Conservation (phyloP, 208 protist species). For the Trypanosoma platydactyli region DNA sequence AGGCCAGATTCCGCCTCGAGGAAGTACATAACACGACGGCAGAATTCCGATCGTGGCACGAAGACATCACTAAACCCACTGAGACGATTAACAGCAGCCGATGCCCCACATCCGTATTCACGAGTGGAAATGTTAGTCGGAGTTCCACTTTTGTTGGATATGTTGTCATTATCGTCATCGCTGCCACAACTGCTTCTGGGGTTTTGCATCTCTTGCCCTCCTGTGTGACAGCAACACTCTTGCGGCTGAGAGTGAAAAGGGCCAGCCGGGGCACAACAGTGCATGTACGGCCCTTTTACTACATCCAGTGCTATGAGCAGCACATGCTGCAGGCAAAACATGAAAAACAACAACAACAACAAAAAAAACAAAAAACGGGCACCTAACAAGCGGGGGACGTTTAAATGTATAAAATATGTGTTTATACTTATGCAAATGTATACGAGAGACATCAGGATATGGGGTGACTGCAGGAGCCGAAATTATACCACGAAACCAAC, state of each 20-base stretch:
- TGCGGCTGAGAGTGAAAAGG: constrained; percentile 22
- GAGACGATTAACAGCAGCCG: constrained; percentile 8
- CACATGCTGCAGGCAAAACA: constrained; percentile 57
- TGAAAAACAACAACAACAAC: not conserved
- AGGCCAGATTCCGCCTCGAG: constrained; percentile 65
- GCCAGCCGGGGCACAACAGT: constrained; percentile 62
- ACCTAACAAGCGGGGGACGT: constrained; percentile 8
- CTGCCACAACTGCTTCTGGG: not conserved
- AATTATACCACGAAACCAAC: not conserved
- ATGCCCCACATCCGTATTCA: not conserved
- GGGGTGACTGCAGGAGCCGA: too few relatives aligned
- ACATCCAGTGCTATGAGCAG: constrained; percentile 82
- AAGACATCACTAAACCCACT: constrained; percentile 72
- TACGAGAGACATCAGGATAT: too few relatives aligned
- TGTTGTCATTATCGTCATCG: constrained; percentile 11
- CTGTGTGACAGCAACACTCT: not conserved
- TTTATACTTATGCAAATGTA: not conserved
- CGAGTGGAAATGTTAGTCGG: not conserved
- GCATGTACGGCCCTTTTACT: constrained; percentile 78
- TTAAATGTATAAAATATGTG: constrained; percentile 21
- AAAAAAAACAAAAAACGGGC: constrained; percentile 18
- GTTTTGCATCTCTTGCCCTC: not conserved
- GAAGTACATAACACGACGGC: constrained; percentile 66
- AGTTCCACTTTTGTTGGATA: not conserved
- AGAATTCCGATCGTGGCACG: constrained; percentile 79